These are phyloP conservation scores for Arabis alpina DNA, from an alignment of 345 rosid species.

Conservation along the genomic window DNA sequence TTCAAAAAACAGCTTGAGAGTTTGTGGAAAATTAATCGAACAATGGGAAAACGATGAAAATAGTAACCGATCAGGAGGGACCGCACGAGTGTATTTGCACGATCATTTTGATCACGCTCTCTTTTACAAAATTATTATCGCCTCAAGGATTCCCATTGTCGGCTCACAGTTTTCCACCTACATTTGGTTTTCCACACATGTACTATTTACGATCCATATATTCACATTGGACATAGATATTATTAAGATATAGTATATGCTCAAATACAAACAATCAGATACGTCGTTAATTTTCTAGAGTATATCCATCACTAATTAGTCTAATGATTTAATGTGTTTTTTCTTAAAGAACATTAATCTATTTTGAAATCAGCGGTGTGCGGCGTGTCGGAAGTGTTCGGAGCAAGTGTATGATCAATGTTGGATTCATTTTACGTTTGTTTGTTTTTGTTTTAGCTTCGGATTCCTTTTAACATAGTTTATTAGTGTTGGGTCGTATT, in stretches of 20 bases:
- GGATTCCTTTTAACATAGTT: conserved; percentile 23
- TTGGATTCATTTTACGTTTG: conserved; percentile 13
- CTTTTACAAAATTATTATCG: not conserved
- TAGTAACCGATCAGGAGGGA: conserved; percentile 35
- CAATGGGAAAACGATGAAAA: conserved; percentile 27
- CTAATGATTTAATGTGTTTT: not conserved
- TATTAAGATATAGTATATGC: not conserved
- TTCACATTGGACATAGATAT: conserved; percentile 1
- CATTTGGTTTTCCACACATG: conserved; percentile 33
- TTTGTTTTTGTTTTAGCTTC: not conserved
- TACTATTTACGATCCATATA: conserved; percentile 19
- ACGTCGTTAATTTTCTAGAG: not conserved
- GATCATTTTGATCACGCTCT: not conserved
- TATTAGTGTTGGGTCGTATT: conserved; percentile 10
- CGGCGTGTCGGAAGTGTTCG: conserved; percentile 34
- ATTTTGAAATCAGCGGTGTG: conserved; percentile 20
- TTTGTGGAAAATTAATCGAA: not conserved
- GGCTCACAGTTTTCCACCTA: conserved; percentile 31
- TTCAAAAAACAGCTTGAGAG: conserved; percentile 11
- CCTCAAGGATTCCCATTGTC: conserved; percentile 38
- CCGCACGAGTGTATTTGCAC: conserved; percentile 41
- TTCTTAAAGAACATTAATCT: not conserved
- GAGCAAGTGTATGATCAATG: conserved; percentile 19
- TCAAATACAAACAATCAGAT: not conserved
- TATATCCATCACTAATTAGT: conserved; percentile 7